phyloP scores from a whole-genome alignment of 306 rosid genomes.

The Urtica urens region DNA sequence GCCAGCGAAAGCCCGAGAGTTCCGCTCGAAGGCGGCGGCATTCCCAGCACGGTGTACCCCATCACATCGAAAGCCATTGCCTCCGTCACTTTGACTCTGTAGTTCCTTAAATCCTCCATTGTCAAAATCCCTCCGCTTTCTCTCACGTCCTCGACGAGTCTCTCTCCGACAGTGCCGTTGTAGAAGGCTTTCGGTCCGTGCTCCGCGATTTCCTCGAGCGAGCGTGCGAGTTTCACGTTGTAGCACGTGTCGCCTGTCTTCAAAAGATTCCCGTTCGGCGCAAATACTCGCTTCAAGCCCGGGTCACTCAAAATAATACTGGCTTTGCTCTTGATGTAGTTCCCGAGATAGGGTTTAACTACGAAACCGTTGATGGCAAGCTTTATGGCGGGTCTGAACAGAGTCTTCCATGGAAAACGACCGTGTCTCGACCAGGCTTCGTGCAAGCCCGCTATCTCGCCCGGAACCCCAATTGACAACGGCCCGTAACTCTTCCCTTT shows the following conservation, averaged over 20 bases:
- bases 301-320: slow-evolving; percentile 43
- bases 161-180: slow-evolving; percentile 63
- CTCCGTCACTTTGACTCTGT: slow-evolving; percentile 51
- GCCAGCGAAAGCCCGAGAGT: slow-evolving; percentile 70
- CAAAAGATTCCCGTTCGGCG: slow-evolving; percentile 56
- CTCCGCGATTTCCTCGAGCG: slow-evolving; percentile 54
- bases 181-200: slow-evolving; percentile 72
- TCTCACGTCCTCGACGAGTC: slow-evolving; percentile 64
- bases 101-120: slow-evolving; percentile 68
- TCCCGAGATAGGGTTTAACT: slow-evolving; percentile 42
- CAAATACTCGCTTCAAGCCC: slow-evolving; percentile 52
- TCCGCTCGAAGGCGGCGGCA: slow-evolving; percentile 98
- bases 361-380: slow-evolving; percentile 63
- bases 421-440: slow-evolving; percentile 79
- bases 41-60: slow-evolving; percentile 71
- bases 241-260: slow-evolving; percentile 51
- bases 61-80: slow-evolving; percentile 41
- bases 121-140: slow-evolving; percentile 80
- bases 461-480: slow-evolving; percentile 76
- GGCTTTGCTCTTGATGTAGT: slow-evolving; percentile 1
- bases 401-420: slow-evolving; percentile 53
- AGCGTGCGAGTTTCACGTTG: slow-evolving; percentile 56
- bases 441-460: slow-evolving; percentile 84
- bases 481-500: slow-evolving; percentile 42
- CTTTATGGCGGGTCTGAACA: slow-evolving; percentile 68